Base-by-base conservation (phyloP, 306 rosid species). In the Hippophae gyantsensis region DNA sequence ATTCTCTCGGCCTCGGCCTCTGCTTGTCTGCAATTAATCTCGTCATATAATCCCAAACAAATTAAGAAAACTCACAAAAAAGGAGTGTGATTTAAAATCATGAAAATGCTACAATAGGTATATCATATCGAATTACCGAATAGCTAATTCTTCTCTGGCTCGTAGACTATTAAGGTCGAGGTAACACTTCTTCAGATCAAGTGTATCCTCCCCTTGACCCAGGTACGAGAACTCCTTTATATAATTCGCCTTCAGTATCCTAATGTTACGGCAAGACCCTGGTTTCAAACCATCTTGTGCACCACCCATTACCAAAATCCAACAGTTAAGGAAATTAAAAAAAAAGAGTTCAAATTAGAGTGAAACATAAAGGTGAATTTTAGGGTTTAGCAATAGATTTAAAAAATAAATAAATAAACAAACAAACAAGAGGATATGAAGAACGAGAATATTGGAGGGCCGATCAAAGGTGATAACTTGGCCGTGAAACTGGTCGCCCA, bases 391-490 rank as follows among this genome's bases (percentile, higher is more conserved):
- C 3, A 65, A 48, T 23, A 66, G 50, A 54, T 9, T 40, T 8
- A 42, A 48, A 13, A 18, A 6, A 48, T 59, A 42, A 4, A 13
- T 3, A 38, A 27, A 8, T 3, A 1, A 41, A 38, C 23, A 3
- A 9, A 38, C 0, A 6, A 9, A 43, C 6, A 46, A 52, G 68
- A 77, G 86, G 86, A 81, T 81, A 81, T 81, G 99, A 73, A 92
- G 89, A 56, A 84, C 82, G 66, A 92, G 93, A 68, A 84, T 80
- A 84, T 84, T 92, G 57, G 97, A 82, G 65, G 62, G 61, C 59
- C 94, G 93, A 68, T 92, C 97, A 60, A 78, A 92, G 78, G 97
- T 70, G 60, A 92, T 74, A 71, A 92, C 85, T 49, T 92, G 97
- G 44, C 81, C 97, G 62, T 86, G 80, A 43, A 92, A 88, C 61